Evolutionary conservation across 2,329 filamentous ascomycete genomes (phyloP).

Genomic region (Sporothrix pseudoabietina): DNA sequence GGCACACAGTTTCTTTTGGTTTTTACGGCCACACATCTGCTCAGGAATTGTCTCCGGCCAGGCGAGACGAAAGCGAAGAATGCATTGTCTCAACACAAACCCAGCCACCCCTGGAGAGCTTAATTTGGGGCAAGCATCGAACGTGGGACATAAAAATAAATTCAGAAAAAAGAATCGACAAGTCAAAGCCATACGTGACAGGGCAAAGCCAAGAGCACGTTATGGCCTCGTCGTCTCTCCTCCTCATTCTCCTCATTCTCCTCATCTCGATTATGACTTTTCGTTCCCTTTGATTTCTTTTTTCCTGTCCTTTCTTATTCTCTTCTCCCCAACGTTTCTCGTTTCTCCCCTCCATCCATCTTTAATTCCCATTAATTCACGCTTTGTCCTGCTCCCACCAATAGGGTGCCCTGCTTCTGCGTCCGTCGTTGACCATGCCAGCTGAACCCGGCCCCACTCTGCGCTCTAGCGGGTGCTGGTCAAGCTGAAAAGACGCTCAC

Average conservation of each 20-base stretch:
- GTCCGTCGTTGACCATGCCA: constrained; percentile 28
- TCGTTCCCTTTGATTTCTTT: neutral
- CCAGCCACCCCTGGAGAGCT: neutral
- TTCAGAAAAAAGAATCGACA: neutral
- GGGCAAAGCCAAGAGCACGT: neutral
- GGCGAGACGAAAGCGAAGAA: neutral
- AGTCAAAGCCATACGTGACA: neutral
- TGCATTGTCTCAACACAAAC: neutral
- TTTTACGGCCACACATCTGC: constrained; percentile 1
- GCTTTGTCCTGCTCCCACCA: constrained; percentile 16
- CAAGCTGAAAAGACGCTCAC: constrained; percentile 27
- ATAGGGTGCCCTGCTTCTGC: constrained; percentile 20
- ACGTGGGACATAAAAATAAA: neutral
- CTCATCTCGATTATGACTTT: neutral
- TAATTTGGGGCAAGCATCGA: neutral
- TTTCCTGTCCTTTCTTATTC: neutral
- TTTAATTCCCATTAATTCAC: constrained; percentile 11
- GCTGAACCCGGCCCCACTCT: constrained; percentile 32
- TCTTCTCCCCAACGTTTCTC: neutral
- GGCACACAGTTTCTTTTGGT: neutral
- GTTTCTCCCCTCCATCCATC: neutral
- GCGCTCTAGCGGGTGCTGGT: constrained; percentile 26
- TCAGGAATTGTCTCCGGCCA: neutral
- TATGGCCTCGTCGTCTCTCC: neutral
- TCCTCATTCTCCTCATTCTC: neutral